Evolutionary conservation across 1,139 yeast genomes (phyloP).

Genomic region (Lodderomyces oxycetoniae): DNA sequence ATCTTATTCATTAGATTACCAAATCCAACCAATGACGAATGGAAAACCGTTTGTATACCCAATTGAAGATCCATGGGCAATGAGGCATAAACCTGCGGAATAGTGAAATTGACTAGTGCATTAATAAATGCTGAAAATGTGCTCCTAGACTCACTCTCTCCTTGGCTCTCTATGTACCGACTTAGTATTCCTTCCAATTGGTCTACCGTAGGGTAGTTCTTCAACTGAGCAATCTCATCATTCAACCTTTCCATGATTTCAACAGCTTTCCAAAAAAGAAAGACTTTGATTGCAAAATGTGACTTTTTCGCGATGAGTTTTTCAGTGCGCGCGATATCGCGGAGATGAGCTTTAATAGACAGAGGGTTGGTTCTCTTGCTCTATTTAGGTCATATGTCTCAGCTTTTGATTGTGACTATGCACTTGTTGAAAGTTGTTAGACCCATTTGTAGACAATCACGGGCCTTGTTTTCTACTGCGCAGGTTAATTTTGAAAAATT

Average conservation of each 20-base stretch:
- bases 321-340: no score
- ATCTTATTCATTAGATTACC: slow-evolving; percentile 27
- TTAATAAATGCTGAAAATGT: slow-evolving; percentile 18
- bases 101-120: slow-evolving; percentile 27
- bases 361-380: no score
- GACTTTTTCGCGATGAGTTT: not conserved
- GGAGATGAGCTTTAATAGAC: no score
- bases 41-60: slow-evolving; percentile 1
- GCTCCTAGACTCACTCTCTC: no score
- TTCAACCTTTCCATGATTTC: slow-evolving; percentile 10
- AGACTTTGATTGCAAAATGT: slow-evolving; percentile 3
- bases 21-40: slow-evolving; percentile 21
- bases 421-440: no score
- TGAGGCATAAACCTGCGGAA: slow-evolving; percentile 22
- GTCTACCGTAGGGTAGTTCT: slow-evolving; percentile 19
- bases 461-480: no score
- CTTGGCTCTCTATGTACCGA: slow-evolving; percentile 4
- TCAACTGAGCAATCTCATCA: slow-evolving; percentile 15
- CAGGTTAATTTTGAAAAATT: no score
- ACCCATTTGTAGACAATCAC: no score
- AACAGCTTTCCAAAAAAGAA: no score
- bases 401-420: no score
- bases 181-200: slow-evolving; percentile 15
- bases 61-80: slow-evolving; percentile 15
- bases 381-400: no score